phyloP scores from a whole-genome alignment of 2,329 filamentous ascomycete species.

The Cladosporium sp. region DNA sequence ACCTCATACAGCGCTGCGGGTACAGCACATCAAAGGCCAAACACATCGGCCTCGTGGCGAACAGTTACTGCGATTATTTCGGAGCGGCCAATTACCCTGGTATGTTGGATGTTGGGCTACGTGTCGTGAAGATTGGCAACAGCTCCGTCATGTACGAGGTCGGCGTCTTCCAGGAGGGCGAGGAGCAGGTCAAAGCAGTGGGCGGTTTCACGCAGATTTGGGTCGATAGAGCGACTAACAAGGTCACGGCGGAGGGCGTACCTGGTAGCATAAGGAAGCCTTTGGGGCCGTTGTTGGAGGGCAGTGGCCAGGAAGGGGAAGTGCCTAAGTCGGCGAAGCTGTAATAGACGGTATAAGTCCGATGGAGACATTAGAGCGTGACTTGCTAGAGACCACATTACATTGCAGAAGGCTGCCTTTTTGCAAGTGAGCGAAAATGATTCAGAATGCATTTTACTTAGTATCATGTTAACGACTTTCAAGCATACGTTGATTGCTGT shows the following conservation, averaged over 20 bases:
- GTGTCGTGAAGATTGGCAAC: conserved; percentile 78
- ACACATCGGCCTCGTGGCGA: conserved; percentile 79
- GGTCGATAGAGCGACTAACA: conserved; percentile 60
- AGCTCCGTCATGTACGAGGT: conserved; percentile 90
- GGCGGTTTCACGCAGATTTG: conserved; percentile 46
- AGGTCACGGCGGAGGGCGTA: conserved; percentile 66
- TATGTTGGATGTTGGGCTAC: conserved; percentile 73
- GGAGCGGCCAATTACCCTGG: conserved; percentile 76
- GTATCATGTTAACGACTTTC: no score
- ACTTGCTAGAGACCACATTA: not conserved
- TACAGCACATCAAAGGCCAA: conserved; percentile 65
- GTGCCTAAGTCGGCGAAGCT: conserved; percentile 24
- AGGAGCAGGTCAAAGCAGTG: conserved; percentile 73
- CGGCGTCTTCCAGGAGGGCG: conserved; percentile 73
- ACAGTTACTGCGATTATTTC: conserved; percentile 83
- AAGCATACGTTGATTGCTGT: no score
- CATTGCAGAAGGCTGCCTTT: not conserved
- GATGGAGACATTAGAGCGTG: conserved; percentile 25
- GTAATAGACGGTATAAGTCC: no score
- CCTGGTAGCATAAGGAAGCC: conserved; percentile 49
- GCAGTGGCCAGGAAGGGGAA: conserved; percentile 23
- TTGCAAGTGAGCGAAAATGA: no score
- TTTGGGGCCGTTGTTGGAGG: conserved; percentile 28
- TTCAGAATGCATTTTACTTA: no score
- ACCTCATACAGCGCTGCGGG: conserved; percentile 73